Conservation (phyloP, 306 rosid species). For the Acacia confusa region DNA sequence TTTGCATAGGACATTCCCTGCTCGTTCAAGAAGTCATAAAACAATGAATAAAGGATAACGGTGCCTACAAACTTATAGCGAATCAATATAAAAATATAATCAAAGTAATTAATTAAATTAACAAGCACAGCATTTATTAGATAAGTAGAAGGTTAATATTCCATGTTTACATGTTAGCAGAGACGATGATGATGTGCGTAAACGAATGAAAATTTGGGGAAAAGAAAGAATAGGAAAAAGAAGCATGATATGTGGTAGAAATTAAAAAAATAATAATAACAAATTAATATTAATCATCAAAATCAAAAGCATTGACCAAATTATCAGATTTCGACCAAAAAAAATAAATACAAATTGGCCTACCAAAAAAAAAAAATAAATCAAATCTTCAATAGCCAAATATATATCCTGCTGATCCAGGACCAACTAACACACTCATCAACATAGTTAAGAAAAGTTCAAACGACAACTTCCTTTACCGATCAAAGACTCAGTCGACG, state of each 20-base stretch:
- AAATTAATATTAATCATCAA: not conserved
- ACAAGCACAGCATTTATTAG: not conserved
- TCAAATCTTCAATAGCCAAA: not conserved
- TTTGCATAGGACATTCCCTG: slow-evolving; percentile 98
- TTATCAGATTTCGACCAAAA: too few relatives aligned
- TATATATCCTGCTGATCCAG: not conserved
- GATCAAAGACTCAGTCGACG: not conserved
- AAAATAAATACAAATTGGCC: too few relatives aligned
- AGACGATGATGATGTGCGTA: not conserved
- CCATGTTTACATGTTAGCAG: not conserved
- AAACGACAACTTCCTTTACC: not conserved
- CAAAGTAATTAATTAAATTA: not conserved
- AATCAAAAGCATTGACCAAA: too few relatives aligned
- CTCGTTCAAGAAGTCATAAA: slow-evolving; percentile 14
- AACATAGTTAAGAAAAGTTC: not conserved
- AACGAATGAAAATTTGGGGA: not conserved
- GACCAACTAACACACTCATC: not conserved
- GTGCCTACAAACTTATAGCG: not conserved
- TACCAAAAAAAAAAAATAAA: too few relatives aligned
- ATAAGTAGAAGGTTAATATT: not conserved
- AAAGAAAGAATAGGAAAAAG: not conserved
- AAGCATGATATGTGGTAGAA: not conserved
- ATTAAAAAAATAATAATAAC: not conserved
- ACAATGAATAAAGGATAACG: not conserved
- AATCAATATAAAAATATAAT: not conserved